phyloP scores from a whole-genome alignment of 306 rosid species.

The Vigna nakashimae region DNA sequence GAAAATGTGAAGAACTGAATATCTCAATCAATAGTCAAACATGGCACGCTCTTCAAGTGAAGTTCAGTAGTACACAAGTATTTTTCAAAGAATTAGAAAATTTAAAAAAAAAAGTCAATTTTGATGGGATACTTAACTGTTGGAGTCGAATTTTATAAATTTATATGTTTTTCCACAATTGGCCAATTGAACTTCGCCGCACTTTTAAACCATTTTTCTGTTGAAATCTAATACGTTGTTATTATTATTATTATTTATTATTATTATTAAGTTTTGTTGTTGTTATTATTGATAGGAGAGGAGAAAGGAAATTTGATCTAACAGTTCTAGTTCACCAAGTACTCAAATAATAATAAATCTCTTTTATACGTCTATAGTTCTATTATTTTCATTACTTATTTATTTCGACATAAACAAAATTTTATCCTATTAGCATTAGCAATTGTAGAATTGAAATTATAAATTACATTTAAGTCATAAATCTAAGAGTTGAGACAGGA shows the following conservation, averaged over 20 bases:
- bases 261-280: background rate
- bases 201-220: slow-evolving; percentile 1
- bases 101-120: background rate
- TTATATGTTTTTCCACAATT: slow-evolving; percentile 8
- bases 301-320: background rate
- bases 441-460: background rate
- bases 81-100: background rate
- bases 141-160: background rate
- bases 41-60: background rate
- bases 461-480: slow-evolving; percentile 27
- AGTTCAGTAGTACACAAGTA: background rate
- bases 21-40: background rate
- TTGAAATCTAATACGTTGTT: background rate
- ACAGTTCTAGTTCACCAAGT: background rate
- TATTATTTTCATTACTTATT: slow-evolving; percentile 15
- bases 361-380: background rate
- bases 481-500: slow-evolving; percentile 13
- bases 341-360: background rate
- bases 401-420: background rate
- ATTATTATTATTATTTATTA: background rate
- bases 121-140: background rate
- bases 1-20: slow-evolving; percentile 1
- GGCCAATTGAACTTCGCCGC: background rate
- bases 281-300: background rate
- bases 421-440: background rate